Percentiles rank a stretch among this genome's conserved stretches.
Evolutionary conservation across 345 rosid species (phyloP).

Genomic region (Eucalyptus grandis): DNA sequence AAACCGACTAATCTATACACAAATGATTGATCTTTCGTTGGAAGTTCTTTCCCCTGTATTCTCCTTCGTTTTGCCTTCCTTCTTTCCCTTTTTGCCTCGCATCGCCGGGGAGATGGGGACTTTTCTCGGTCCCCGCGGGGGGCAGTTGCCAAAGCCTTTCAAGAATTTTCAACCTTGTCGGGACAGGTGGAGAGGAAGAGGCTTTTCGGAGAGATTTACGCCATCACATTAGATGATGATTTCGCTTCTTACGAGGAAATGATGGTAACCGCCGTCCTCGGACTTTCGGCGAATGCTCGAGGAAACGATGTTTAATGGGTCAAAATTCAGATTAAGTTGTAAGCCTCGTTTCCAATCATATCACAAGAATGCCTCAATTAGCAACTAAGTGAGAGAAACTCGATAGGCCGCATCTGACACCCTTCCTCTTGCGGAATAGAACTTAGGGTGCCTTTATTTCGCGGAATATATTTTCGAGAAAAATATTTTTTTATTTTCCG

Average conservation of each 20-base stretch:
- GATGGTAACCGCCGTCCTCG: background rate
- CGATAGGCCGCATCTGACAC: rapidly evolving
- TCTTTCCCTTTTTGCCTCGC: background rate
- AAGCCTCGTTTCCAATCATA: background rate
- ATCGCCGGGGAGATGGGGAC: background rate
- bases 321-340: background rate
- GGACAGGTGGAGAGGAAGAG: background rate
- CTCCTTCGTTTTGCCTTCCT: background rate
- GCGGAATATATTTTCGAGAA: too few relatives aligned
- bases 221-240: background rate
- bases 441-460: background rate
- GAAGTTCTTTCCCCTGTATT: background rate
- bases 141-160: background rate
- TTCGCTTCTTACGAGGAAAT: background rate
- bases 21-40: background rate
- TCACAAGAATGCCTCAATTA: background rate
- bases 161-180: background rate
- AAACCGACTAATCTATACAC: background rate
- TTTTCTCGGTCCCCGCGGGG: background rate
- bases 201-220: background rate
- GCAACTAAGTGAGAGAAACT: background rate
- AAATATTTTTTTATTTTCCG: too few relatives aligned
- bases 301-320: background rate
- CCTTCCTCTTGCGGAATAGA: background rate
- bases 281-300: background rate